A percentile compares a stretch with the other conserved stretches of the same genome.
Conservation (phyloP, 164 flowering plant species). For the grape (Vitis vinifera) region DNA sequence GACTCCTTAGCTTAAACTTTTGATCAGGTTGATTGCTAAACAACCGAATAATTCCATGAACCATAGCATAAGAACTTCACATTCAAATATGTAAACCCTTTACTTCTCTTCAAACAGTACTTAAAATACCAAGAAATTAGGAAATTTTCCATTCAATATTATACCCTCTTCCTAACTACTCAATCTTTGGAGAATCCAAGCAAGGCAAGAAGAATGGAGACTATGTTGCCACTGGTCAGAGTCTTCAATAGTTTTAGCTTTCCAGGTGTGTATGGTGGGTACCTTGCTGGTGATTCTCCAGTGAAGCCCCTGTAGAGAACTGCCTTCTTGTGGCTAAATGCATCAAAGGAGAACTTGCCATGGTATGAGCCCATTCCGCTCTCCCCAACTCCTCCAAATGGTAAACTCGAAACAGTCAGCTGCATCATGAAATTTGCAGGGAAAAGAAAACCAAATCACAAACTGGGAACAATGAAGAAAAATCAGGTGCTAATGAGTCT, state of each 20-base stretch:
- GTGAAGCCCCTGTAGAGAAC: slow-evolving; percentile 29
- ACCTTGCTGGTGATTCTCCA: slow-evolving; percentile 31
- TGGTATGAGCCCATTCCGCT: slow-evolving; percentile 46
- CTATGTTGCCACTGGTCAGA: slow-evolving; percentile 26
- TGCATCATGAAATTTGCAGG: slow-evolving; percentile 9
- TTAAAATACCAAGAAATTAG: not conserved
- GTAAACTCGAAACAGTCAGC: slow-evolving; percentile 25
- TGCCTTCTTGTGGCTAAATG: slow-evolving; percentile 44
- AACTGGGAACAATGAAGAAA: not conserved
- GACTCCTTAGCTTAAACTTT: too few relatives aligned
- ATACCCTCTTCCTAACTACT: not conserved
- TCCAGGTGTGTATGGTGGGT: slow-evolving; percentile 34
- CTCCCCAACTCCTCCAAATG: slow-evolving; percentile 49
- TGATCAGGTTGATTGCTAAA: too few relatives aligned
- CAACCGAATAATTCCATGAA: too few relatives aligned
- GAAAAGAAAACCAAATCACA: not conserved
- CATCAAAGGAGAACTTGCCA: slow-evolving; percentile 40
- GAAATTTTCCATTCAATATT: not conserved
- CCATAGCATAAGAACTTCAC: too few relatives aligned
- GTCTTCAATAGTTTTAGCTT: slow-evolving; percentile 32
- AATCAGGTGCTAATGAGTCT: too few relatives aligned
- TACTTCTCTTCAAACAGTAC: not conserved
- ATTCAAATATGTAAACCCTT: too few relatives aligned
- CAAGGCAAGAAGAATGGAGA: slow-evolving; percentile 31
- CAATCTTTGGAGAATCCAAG: slow-evolving; percentile 25